Percentiles rank a stretch among this genome's conserved stretches.
Conservation (phyloP, 2,329 filamentous ascomycete species). For the Diaporthe velutina region DNA sequence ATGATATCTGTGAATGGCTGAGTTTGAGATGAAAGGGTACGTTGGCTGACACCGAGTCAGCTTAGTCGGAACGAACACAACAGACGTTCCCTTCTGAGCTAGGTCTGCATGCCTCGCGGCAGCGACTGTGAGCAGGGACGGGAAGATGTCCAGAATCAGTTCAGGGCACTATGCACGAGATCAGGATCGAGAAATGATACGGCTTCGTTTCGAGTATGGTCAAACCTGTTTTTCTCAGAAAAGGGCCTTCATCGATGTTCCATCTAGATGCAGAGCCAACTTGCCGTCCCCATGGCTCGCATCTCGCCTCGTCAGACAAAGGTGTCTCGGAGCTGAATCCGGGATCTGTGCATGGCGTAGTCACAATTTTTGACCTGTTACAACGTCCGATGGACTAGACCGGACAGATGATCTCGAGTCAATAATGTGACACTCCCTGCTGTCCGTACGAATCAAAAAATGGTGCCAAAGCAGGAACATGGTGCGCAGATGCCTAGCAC, state of each 20-base stretch:
- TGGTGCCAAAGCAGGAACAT: slow-evolving; percentile 30
- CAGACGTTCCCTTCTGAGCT: not conserved
- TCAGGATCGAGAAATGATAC: not conserved
- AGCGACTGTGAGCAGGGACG: not conserved
- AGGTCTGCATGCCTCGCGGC: slow-evolving; percentile 1
- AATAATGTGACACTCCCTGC: not conserved
- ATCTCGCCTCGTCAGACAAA: slow-evolving; percentile 13
- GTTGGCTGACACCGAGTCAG: not conserved
- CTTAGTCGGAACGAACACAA: not conserved
- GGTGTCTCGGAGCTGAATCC: slow-evolving; percentile 22
- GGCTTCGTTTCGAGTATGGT: not conserved
- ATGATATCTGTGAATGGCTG: not conserved
- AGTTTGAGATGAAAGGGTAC: not conserved
- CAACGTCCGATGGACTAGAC: not conserved
- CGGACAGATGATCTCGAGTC: not conserved
- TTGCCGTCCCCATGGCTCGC: not conserved
- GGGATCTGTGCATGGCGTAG: not conserved
- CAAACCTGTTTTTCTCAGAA: not conserved
- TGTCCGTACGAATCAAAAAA: not conserved
- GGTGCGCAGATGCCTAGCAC: slow-evolving; percentile 10
- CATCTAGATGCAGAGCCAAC: not conserved
- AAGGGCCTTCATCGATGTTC: not conserved
- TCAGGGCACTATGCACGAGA: not conserved
- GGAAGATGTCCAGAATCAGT: not conserved
- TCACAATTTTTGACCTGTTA: slow-evolving; percentile 6